A percentile compares a stretch with the other conserved stretches of the same genome.
Evolutionary conservation across 2,329 filamentous ascomycete species (phyloP).

Genomic region (Diaporthe ampelina): DNA sequence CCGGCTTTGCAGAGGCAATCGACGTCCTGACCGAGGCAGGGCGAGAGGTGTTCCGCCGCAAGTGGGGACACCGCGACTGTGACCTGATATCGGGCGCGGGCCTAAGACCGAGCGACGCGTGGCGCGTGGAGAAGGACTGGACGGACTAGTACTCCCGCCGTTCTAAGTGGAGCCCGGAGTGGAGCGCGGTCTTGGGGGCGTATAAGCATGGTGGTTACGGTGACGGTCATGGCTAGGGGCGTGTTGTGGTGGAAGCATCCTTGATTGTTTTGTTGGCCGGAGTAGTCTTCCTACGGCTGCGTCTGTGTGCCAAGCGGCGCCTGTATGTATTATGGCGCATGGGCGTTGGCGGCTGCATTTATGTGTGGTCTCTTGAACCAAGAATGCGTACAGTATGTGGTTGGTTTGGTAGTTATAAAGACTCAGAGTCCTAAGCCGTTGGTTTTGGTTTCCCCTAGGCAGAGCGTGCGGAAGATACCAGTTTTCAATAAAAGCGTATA

Average conservation of each 20-base stretch:
- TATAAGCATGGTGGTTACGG: neutral
- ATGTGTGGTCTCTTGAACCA: neutral
- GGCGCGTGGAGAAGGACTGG: slow-evolving; percentile 56
- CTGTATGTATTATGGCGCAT: neutral
- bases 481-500: too few relatives aligned
- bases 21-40: slow-evolving; percentile 62
- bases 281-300: neutral
- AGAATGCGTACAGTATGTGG: too few relatives aligned
- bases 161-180: neutral
- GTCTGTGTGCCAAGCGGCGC: neutral
- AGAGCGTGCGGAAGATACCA: too few relatives aligned
- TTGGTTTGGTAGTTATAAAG: too few relatives aligned
- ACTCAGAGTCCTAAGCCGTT: too few relatives aligned
- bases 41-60: slow-evolving; percentile 54
- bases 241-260: neutral
- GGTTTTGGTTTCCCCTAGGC: too few relatives aligned
- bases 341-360: neutral
- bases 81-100: slow-evolving; percentile 45
- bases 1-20: slow-evolving; percentile 60
- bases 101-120: slow-evolving; percentile 52
- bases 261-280: neutral
- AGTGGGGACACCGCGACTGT: slow-evolving; percentile 59
- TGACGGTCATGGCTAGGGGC: neutral
- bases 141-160: slow-evolving; percentile 2
- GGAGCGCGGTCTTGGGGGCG: neutral